Conservation (phyloP, 495 filamentous ascomycete species). For the Lindgomyces ingoldianus region DNA sequence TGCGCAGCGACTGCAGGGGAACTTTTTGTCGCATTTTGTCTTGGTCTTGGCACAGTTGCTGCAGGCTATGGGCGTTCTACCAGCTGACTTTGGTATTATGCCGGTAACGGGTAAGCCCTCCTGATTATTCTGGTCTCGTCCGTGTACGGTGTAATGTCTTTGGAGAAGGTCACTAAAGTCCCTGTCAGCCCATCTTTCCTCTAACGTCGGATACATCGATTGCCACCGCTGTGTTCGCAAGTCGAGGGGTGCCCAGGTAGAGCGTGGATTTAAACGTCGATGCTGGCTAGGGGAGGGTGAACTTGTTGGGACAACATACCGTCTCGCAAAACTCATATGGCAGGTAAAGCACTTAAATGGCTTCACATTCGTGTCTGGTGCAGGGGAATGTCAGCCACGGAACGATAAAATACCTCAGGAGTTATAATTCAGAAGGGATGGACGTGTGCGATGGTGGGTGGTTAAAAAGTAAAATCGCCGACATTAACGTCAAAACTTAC, state of each 20-base stretch:
- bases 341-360: conserved; percentile 62
- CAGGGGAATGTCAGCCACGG: too few relatives aligned
- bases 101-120: conserved; percentile 45
- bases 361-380: conserved; percentile 69
- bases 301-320: conserved; percentile 47
- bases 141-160: conserved; percentile 55
- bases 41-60: conserved; percentile 51
- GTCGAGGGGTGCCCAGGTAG: too few relatives aligned
- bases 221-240: too few relatives aligned
- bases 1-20: conserved; percentile 60
- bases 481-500: conserved; percentile 47
- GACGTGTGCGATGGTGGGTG: too few relatives aligned
- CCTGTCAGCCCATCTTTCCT: too few relatives aligned
- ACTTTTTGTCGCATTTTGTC: conserved; percentile 68
- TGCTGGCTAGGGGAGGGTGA: not conserved
- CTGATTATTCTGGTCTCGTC: conserved; percentile 46
- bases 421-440: too few relatives aligned
- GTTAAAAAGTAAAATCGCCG: not conserved
- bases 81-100: conserved; percentile 49
- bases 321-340: conserved; percentile 62
- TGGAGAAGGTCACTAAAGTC: conserved; percentile 59
- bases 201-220: too few relatives aligned
- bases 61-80: conserved; percentile 49
- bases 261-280: too few relatives aligned
- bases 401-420: too few relatives aligned